Evolutionary conservation across 148 eudicot species (phyloP).

Genomic region (Heliamphora exappendiculata): DNA sequence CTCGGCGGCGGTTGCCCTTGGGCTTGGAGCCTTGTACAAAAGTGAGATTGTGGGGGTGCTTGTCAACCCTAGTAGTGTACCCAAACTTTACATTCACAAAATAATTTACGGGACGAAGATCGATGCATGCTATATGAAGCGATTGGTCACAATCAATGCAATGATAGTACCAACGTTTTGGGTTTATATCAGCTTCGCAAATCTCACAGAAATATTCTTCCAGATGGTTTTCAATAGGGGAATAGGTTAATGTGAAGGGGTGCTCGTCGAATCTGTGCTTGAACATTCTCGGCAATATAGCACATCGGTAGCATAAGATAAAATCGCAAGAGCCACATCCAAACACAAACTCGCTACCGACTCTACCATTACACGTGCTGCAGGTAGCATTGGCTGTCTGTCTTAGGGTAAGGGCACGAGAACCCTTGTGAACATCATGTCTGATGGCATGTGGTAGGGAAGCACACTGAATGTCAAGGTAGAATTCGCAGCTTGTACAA

Average conservation of each 20-base stretch:
- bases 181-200: background rate
- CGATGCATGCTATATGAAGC: background rate
- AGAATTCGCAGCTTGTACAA: background rate
- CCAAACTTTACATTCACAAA: background rate
- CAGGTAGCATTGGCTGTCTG: background rate
- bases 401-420: background rate
- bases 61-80: background rate
- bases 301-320: background rate
- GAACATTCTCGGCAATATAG: background rate
- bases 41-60: background rate
- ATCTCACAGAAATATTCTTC: slow-evolving; percentile 6
- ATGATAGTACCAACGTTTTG: background rate
- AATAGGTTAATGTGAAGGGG: background rate
- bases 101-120: background rate
- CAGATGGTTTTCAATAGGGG: background rate
- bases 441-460: background rate
- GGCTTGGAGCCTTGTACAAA: background rate
- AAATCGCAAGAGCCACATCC: background rate
- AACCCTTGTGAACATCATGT: slow-evolving; percentile 1
- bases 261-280: slow-evolving; percentile 3
- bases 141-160: background rate
- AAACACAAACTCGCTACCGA: background rate
- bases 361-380: background rate
- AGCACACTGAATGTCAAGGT: background rate
- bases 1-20: background rate